Evolutionary conservation across 2,329 filamentous ascomycete genomes (phyloP).

Genomic region (Colletotrichum sp.): DNA sequence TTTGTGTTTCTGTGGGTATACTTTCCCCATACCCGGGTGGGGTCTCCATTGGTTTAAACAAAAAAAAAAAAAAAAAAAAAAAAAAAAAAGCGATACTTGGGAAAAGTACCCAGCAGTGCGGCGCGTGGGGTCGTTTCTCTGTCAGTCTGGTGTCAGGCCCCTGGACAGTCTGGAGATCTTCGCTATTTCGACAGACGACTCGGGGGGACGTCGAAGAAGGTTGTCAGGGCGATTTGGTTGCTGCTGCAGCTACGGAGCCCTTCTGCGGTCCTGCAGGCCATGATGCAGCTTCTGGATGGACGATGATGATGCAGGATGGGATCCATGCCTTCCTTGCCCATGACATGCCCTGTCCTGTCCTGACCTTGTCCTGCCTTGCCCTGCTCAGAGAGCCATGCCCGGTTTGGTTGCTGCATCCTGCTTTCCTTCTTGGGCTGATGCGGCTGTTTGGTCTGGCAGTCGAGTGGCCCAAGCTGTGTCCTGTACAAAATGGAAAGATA

Average conservation of each 20-base stretch:
- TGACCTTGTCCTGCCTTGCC: neutral
- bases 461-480: neutral
- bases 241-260: slow-evolving; percentile 13
- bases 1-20: no score
- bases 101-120: neutral
- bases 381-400: neutral
- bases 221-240: slow-evolving; percentile 38
- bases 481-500: neutral
- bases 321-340: neutral
- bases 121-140: neutral
- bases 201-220: slow-evolving; percentile 21
- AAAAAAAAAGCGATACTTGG: neutral
- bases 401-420: neutral
- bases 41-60: no score
- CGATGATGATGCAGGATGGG: neutral
- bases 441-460: neutral
- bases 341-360: neutral
- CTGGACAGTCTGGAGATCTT: neutral
- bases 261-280: slow-evolving; percentile 1
- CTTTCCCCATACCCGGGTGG: no score
- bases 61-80: no score
- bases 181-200: neutral
- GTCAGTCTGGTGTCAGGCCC: neutral
- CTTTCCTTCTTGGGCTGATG: neutral
- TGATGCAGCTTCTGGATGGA: slow-evolving; percentile 11